These are phyloP conservation scores for Aspergillus proliferans DNA, from an alignment of 2,329 filamentous ascomycete species.

Conservation along the genomic window DNA sequence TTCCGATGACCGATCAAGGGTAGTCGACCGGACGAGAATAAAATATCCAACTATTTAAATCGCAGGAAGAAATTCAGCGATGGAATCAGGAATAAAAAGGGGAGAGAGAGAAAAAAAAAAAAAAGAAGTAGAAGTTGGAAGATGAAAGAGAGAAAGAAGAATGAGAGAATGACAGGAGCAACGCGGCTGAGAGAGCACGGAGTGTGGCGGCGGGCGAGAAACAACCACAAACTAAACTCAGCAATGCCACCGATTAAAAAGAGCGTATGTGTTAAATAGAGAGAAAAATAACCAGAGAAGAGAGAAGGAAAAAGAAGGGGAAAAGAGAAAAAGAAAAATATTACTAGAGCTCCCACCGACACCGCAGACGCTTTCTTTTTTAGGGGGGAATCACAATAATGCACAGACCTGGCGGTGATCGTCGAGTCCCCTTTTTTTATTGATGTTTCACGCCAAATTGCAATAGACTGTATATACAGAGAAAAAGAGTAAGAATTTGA, in stretches of 20 bases:
- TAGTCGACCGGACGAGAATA: too few relatives aligned
- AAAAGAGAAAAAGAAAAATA: neutral
- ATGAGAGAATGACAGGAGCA: neutral
- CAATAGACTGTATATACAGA: neutral
- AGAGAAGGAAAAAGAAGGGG: neutral
- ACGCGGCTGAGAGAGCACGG: too few relatives aligned
- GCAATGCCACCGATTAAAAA: neutral
- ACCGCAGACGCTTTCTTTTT: constrained; percentile 1
- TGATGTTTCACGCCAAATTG: neutral
- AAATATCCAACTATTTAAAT: too few relatives aligned
- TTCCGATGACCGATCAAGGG: too few relatives aligned
- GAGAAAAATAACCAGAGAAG: neutral
- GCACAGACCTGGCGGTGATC: constrained; percentile 15
- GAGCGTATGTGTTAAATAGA: neutral
- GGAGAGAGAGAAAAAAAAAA: neutral
- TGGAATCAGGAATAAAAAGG: neutral
- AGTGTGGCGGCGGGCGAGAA: too few relatives aligned
- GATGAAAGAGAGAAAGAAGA: neutral
- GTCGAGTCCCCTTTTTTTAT: constrained; percentile 12
- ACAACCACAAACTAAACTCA: neutral
- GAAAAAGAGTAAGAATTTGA: neutral
- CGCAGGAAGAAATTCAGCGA: too few relatives aligned
- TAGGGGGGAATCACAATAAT: constrained; percentile 7
- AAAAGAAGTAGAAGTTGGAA: neutral
- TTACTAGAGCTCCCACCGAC: neutral